These are phyloP conservation scores for Vigna hirtella DNA, from an alignment of 306 rosid species.

Conservation along the genomic window DNA sequence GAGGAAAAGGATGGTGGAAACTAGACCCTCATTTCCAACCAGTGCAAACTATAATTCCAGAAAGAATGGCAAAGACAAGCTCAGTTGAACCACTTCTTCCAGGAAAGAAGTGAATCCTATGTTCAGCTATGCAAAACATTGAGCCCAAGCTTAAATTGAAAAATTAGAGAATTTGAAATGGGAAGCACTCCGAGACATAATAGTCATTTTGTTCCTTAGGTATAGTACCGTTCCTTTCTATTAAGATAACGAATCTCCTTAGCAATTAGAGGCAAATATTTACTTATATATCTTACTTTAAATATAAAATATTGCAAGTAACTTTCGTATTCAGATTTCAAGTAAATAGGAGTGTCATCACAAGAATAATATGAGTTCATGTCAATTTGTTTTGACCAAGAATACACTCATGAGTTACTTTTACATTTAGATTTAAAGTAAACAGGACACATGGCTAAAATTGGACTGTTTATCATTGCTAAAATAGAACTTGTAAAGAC, in stretches of 20 bases:
- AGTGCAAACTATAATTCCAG: conserved; percentile 15
- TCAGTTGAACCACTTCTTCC: background rate
- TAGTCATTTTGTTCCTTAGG: background rate
- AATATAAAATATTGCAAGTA: conserved; percentile 21
- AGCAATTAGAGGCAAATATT: conserved; percentile 31
- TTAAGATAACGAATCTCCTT: background rate
- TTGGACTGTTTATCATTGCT: conserved; percentile 12
- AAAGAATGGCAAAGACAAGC: conserved; percentile 28
- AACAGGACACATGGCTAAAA: background rate
- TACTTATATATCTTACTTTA: background rate
- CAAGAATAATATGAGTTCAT: no score
- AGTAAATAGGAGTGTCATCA: no score
- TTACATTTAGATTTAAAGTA: conserved; percentile 13
- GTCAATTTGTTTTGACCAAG: no score
- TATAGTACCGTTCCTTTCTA: background rate
- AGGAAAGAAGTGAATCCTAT: conserved; percentile 11
- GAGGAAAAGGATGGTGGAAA: conserved; percentile 25
- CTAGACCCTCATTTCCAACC: conserved; percentile 26
- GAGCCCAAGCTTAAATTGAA: conserved; percentile 20
- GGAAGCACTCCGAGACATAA: conserved; percentile 18
- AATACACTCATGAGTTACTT: background rate
- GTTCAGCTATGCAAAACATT: conserved; percentile 19
- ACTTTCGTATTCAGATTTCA: conserved; percentile 20
- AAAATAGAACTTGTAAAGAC: conserved; percentile 3
- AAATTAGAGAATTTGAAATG: conserved; percentile 23